These are phyloP conservation scores for Amanita molliuscula DNA, from an alignment of 768 basidiomycete species.

Conservation along the genomic window DNA sequence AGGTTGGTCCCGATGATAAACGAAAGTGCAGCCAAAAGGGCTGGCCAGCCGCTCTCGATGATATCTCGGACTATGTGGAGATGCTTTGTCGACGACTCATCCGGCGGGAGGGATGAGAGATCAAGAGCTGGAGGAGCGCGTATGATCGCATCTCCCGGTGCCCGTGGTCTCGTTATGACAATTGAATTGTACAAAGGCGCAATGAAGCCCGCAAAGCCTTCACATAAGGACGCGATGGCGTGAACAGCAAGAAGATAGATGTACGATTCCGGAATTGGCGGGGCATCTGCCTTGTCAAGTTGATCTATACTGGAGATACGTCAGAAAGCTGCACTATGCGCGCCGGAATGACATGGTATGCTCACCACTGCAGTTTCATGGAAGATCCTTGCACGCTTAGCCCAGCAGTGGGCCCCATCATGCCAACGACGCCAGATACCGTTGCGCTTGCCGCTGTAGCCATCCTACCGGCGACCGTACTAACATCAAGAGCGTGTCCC, in stretches of 20 bases:
- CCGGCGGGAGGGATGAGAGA: conserved; percentile 36
- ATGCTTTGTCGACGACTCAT: conserved; percentile 43
- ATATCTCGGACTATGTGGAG: conserved; percentile 63
- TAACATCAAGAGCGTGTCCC: conserved; percentile 51
- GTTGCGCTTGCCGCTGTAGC: conserved; percentile 78
- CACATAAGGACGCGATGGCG: conserved; percentile 76
- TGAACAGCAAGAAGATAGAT: conserved; percentile 88
- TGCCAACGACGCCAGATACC: conserved; percentile 76
- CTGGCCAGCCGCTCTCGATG: conserved; percentile 86
- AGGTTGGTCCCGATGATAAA: conserved; percentile 87
- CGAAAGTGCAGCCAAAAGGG: conserved; percentile 80
- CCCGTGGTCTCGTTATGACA: conserved; percentile 53
- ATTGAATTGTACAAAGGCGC: conserved; percentile 68
- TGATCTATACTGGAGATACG: conserved; percentile 74
- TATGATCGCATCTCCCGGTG: conserved; percentile 52
- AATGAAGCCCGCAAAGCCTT: conserved; percentile 70
- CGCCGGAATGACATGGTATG: conserved; percentile 3
- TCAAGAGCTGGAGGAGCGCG: conserved; percentile 71
- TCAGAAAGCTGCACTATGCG: conserved; percentile 4
- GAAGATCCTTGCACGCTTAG: conserved; percentile 63
- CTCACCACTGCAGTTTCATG: conserved; percentile 89
- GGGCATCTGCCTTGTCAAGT: conserved; percentile 93
- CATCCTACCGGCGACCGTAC: conserved; percentile 71
- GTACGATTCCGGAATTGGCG: conserved; percentile 88
- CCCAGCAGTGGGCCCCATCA: conserved; percentile 65